phyloP scores from a whole-genome alignment of 331 rosid species.

The Pyracantha coccinea region DNA sequence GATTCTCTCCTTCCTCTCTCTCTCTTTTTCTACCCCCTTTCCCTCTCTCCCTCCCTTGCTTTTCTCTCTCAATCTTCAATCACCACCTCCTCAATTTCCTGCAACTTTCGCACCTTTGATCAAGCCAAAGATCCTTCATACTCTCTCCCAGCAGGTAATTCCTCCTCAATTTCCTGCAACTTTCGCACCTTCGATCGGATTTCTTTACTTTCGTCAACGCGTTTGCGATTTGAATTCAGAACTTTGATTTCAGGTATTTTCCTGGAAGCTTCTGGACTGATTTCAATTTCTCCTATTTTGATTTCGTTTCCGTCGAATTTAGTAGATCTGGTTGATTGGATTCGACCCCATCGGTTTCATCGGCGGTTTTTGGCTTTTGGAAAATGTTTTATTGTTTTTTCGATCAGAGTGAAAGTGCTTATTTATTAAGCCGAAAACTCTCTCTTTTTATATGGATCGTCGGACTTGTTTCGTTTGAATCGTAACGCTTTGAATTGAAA shows the following conservation, averaged over 20 bases:
- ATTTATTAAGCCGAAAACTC: background rate
- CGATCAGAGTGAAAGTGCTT: background rate
- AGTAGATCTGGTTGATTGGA: constrained; percentile 4
- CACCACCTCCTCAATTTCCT: constrained; percentile 1
- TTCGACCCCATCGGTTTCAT: background rate
- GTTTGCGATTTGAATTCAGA: background rate
- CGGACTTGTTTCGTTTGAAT: background rate
- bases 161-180: background rate
- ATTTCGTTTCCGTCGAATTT: background rate
- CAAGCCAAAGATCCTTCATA: background rate
- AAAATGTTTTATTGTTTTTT: background rate
- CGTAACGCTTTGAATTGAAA: background rate
- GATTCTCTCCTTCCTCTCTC: background rate
- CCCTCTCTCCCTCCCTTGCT: too few relatives aligned
- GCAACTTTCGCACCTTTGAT: constrained; percentile 6
- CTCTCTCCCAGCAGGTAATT: constrained; percentile 7
- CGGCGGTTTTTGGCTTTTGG: background rate
- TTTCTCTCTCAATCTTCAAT: background rate
- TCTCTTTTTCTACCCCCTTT: background rate
- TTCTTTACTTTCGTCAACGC: background rate
- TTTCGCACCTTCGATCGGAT: background rate
- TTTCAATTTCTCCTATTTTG: background rate
- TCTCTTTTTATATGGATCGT: background rate
- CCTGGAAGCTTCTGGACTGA: background rate
- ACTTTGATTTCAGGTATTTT: constrained; percentile 3